Evolutionary conservation across 164 flowering plant species (phyloP).

Genomic region (Hamamelis virginiana): DNA sequence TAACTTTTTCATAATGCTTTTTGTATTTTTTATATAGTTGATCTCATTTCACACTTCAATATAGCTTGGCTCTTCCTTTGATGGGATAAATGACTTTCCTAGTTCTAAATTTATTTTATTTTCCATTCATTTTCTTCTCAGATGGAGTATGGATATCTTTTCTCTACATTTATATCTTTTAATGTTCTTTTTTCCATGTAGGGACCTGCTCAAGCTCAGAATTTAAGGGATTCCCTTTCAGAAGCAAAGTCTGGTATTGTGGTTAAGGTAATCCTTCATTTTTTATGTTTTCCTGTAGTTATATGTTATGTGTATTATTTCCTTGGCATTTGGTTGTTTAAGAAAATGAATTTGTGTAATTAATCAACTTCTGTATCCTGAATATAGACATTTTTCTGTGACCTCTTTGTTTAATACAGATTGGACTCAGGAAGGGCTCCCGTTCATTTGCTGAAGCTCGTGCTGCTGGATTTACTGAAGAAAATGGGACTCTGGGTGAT

Average conservation of each 20-base stretch:
- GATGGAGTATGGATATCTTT: neutral
- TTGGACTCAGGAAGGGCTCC: slow-evolving; percentile 95
- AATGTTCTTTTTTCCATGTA: slow-evolving; percentile 19
- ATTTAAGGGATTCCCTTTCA: slow-evolving; percentile 84
- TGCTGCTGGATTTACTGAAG: slow-evolving; percentile 89
- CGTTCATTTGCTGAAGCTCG: slow-evolving; percentile 91
- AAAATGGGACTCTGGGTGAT: slow-evolving; percentile 88
- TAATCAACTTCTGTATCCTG: neutral
- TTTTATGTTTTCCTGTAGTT: neutral
- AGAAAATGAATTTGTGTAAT: neutral
- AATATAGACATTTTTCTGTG: neutral
- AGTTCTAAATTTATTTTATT: no score
- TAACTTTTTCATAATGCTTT: no score
- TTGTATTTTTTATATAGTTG: no score
- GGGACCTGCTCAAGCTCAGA: slow-evolving; percentile 99
- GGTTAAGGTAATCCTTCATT: slow-evolving; percentile 70
- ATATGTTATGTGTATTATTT: neutral
- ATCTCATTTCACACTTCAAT: no score
- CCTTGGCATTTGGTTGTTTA: neutral
- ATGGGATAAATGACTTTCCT: no score
- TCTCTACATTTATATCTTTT: neutral
- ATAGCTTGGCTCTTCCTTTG: no score
- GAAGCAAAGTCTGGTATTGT: slow-evolving; percentile 85
- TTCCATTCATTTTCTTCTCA: no score
- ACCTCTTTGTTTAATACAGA: slow-evolving; percentile 27